Base-by-base conservation (phyloP, 805 yeast species). In the Monosporozyma unispora region DNA sequence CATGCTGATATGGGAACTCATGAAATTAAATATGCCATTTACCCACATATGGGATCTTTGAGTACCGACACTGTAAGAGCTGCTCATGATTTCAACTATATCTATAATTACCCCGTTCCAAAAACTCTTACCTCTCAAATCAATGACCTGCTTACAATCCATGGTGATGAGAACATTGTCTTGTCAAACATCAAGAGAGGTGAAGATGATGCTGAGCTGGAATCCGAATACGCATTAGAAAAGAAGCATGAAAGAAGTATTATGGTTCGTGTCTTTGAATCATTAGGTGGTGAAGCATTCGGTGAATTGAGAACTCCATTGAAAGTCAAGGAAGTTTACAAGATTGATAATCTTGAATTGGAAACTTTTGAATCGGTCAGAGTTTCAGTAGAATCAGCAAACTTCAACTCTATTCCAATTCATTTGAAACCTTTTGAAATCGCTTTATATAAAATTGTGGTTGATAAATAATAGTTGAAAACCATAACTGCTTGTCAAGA, bases 1-100 rank as follows among this genome's bases (percentile, higher is more conserved):
- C 75, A 80, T 62, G 97, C 98, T 8, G 99, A 91, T 65, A 88
- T 93, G 86, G 98, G 96, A 2, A 53, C 59, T 7, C 99, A 91
- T 66, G 72, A 71, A 50, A 85, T 93, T 70, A 80, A 80, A 53
- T 93, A 90, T 67, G 95, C 95, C 0, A 67, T 91, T 35, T 77
- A 79, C 51, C 97, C 98, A 4, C 99, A 91, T 65, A 57, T 61
- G 19, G 96, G 96, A 3, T 67, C 76, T 0, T 70, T 91, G 45
- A 73, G 79, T 9, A 63, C 74, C 1, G 79, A 79, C 22, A 81
- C 88, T 2, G 90, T 91, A 12, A 77, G 78, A 52, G 74, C 82
- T 44, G 96, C 87, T 0, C 79, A 83, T 68, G 84, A 84, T 62
- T 87, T 88, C 72, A 93, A 93, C 68, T 83, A 80, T 64, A 60